Percentiles rank a stretch among this genome's conserved stretches.
phyloP scores from a whole-genome alignment of 2,329 filamentous ascomycete genomes.

The Blumeriella jaapii region DNA sequence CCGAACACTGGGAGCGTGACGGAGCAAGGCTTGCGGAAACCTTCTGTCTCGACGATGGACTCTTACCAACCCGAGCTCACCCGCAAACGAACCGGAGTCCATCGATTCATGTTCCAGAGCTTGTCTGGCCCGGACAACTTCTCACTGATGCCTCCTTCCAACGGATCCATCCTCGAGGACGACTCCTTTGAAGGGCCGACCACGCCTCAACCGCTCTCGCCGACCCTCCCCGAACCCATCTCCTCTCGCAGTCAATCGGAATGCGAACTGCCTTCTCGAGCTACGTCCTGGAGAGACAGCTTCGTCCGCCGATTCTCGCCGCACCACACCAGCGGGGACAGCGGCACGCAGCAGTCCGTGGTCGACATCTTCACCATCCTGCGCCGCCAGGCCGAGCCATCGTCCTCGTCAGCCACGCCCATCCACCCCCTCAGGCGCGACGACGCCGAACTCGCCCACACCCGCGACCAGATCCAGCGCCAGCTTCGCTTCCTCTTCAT shows the following conservation, averaged over 20 bases:
- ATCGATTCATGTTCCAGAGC: slow-evolving; percentile 24
- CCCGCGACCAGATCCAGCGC: slow-evolving; percentile 46
- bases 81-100: slow-evolving; percentile 10
- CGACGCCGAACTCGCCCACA: slow-evolving; percentile 28
- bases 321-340: slow-evolving; percentile 4
- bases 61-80: slow-evolving; percentile 6
- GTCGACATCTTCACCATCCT: slow-evolving; percentile 18
- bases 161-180: slow-evolving; percentile 12
- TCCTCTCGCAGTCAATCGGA: slow-evolving; percentile 4
- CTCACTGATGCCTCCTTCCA: slow-evolving; percentile 12
- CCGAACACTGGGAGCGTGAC: slow-evolving; percentile 9
- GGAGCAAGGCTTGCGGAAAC: slow-evolving; percentile 8
- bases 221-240: slow-evolving; percentile 2
- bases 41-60: slow-evolving; percentile 12
- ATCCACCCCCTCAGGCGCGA: slow-evolving; percentile 16
- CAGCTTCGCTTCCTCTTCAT: slow-evolving; percentile 65
- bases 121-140: slow-evolving; percentile 14
- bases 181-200: slow-evolving; percentile 16
- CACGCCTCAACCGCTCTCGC: slow-evolving; percentile 13
- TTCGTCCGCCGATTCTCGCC: slow-evolving; percentile 16
- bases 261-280: slow-evolving; percentile 10
- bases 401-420: slow-evolving; percentile 7
- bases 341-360: slow-evolving; percentile 11
- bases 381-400: slow-evolving; percentile 11
- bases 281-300: slow-evolving; percentile 15